Evolutionary conservation across 305 asterid species (phyloP).

Genomic region (Fraxinus xanthoxyloides): DNA sequence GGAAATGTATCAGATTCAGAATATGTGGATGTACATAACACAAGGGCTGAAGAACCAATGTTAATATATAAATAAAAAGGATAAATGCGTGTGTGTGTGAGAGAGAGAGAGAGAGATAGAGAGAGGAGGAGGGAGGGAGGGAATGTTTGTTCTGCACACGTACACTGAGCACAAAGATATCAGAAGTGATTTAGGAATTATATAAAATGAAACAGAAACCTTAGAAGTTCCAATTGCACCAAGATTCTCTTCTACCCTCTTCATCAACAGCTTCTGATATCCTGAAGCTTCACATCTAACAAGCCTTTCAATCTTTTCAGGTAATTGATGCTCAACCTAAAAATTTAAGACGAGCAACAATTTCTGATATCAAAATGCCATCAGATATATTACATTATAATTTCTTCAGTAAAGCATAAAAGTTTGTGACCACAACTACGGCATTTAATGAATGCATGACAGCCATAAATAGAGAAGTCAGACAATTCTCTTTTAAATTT

Average conservation of each 20-base stretch:
- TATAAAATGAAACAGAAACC: conserved; percentile 40
- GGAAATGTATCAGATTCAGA: not conserved
- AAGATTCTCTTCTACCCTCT: conserved; percentile 97
- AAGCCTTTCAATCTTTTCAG: conserved; percentile 94
- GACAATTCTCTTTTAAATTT: not conserved
- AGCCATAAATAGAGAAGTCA: conserved; percentile 15
- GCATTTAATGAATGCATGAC: conserved; percentile 11
- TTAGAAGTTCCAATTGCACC: conserved; percentile 94
- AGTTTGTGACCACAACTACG: conserved; percentile 4
- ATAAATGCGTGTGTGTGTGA: not conserved
- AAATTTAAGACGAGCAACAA: conserved; percentile 27
- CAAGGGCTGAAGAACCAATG: not conserved
- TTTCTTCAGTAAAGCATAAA: not conserved
- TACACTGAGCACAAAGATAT: conserved; percentile 11
- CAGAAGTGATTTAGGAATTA: conserved; percentile 3
- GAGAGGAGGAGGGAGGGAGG: not conserved
- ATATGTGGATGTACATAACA: not conserved
- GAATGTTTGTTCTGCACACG: not conserved
- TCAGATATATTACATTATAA: not conserved
- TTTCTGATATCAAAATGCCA: conserved; percentile 18
- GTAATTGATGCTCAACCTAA: conserved; percentile 91
- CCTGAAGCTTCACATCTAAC: conserved; percentile 97
- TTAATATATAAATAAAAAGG: not conserved
- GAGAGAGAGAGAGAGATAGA: not conserved
- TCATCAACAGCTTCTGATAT: conserved; percentile 92